Conservation (phyloP, 257 asterid genomes). For the Solanum virginianum region DNA sequence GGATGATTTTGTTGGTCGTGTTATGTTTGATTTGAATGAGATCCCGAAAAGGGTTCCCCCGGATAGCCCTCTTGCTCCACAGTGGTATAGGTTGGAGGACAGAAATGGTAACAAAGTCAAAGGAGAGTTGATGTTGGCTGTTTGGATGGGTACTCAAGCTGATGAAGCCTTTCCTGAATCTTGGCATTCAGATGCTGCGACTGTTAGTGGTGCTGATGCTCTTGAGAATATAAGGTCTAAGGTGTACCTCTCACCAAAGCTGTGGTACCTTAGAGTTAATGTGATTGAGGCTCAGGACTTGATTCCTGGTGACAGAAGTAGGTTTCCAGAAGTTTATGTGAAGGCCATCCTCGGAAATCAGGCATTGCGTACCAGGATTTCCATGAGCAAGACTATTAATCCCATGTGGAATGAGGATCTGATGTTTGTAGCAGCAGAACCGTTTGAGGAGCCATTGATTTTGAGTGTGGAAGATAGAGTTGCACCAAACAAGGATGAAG, state of each 20-base stretch:
- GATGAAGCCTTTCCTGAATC: conserved; percentile 74
- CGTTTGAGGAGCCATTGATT: conserved; percentile 56
- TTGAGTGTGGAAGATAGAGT: conserved; percentile 63
- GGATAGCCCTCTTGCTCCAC: conserved; percentile 63
- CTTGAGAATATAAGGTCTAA: conserved; percentile 44
- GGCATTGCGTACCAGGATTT: conserved; percentile 37
- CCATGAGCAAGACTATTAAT: conserved; percentile 43
- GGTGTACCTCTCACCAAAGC: conserved; percentile 63
- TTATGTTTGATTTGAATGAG: conserved; percentile 45
- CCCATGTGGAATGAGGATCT: conserved; percentile 81
- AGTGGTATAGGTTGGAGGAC: conserved; percentile 62
- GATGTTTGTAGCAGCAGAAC: conserved; percentile 75
- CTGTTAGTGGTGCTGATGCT: conserved; percentile 50
- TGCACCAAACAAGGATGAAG: conserved; percentile 55
- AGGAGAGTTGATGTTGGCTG: conserved; percentile 72
- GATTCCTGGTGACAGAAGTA: conserved; percentile 35
- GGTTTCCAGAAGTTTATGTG: conserved; percentile 56
- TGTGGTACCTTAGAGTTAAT: conserved; percentile 65
- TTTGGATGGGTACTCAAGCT: conserved; percentile 81
- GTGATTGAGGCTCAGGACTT: conserved; percentile 68
- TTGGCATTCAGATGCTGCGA: conserved; percentile 59
- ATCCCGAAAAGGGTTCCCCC: conserved; percentile 60
- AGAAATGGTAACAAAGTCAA: conserved; percentile 34
- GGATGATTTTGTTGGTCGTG: conserved; percentile 58
- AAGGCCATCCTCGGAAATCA: conserved; percentile 62